phyloP scores from a whole-genome alignment of 73 alveolate genomes.

The Paramecium bursaria region DNA sequence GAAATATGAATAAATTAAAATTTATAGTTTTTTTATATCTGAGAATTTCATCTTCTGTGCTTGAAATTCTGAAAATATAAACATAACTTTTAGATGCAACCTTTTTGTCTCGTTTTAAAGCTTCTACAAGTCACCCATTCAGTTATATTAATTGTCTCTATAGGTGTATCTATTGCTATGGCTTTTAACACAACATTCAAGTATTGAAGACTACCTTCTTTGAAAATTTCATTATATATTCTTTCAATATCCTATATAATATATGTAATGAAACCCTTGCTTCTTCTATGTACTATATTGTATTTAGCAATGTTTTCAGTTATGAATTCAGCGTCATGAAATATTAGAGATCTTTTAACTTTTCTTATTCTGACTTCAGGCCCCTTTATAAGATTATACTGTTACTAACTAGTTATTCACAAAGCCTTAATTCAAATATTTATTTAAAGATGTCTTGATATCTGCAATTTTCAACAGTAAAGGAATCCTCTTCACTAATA shows the following conservation, averaged over 20 bases:
- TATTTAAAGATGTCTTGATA: constrained; percentile 35
- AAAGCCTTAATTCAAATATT: constrained; percentile 5
- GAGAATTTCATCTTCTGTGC: too few relatives aligned
- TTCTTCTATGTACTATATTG: too few relatives aligned
- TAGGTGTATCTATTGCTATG: neutral
- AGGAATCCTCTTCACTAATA: constrained; percentile 39
- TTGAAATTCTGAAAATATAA: too few relatives aligned
- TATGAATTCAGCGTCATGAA: neutral
- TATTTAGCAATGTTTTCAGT: neutral
- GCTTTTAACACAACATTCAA: constrained; percentile 32
- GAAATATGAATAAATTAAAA: too few relatives aligned
- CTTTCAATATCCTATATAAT: neutral
- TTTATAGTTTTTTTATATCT: too few relatives aligned
- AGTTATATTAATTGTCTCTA: neutral
- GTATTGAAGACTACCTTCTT: constrained; percentile 5
- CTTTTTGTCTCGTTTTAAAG: too few relatives aligned
- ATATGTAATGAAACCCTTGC: neutral
- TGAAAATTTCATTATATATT: constrained; percentile 6
- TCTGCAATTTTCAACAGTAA: neutral
- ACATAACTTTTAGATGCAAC: too few relatives aligned
- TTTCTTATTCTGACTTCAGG: constrained; percentile 26
- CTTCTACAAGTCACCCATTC: too few relatives aligned
- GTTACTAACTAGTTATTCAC: constrained; percentile 29
- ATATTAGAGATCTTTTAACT: constrained; percentile 1
- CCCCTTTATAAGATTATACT: neutral